A percentile compares a stretch with the other conserved stretches of the same genome.
Evolutionary conservation across 768 basidiomycete species (phyloP).

Genomic region (Kondoa malvinella): DNA sequence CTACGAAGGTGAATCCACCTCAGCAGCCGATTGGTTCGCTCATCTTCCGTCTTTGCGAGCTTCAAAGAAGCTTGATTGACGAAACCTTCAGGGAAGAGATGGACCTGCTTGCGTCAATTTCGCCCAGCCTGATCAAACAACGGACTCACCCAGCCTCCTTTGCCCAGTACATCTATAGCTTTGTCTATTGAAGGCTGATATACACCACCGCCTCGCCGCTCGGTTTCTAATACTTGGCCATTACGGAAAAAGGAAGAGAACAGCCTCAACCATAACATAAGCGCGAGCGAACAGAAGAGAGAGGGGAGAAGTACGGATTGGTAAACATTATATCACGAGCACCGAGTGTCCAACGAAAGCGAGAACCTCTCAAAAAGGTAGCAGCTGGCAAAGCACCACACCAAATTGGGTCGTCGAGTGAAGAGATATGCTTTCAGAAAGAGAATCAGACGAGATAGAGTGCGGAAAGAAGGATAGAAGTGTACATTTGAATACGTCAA

Average conservation of each 20-base stretch:
- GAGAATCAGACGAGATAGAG: neutral
- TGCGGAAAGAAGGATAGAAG: neutral
- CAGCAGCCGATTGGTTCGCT: neutral
- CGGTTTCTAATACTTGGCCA: conserved; percentile 18
- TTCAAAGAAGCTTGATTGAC: conserved; percentile 11
- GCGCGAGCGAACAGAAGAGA: neutral
- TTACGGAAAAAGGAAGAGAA: conserved; percentile 8
- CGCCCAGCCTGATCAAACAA: neutral
- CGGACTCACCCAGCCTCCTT: neutral
- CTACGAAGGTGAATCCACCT: too few species aligned
- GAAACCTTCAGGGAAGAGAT: conserved; percentile 18
- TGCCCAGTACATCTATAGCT: conserved; percentile 12
- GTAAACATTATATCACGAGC: conserved; percentile 16
- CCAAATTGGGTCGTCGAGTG: conserved; percentile 14
- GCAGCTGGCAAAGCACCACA: conserved; percentile 3
- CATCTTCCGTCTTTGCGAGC: neutral
- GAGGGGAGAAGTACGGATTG: conserved; percentile 6
- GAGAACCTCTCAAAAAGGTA: conserved; percentile 7
- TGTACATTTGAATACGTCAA: neutral
- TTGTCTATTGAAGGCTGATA: conserved; percentile 16
- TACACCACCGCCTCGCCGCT: conserved; percentile 11
- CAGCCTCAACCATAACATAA: neutral
- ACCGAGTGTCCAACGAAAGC: conserved; percentile 18
- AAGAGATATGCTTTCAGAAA: conserved; percentile 16
- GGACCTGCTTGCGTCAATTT: conserved; percentile 10